These are phyloP conservation scores for Gnetum montanum DNA, from an alignment of 75 land plant species.

Conservation along the genomic window DNA sequence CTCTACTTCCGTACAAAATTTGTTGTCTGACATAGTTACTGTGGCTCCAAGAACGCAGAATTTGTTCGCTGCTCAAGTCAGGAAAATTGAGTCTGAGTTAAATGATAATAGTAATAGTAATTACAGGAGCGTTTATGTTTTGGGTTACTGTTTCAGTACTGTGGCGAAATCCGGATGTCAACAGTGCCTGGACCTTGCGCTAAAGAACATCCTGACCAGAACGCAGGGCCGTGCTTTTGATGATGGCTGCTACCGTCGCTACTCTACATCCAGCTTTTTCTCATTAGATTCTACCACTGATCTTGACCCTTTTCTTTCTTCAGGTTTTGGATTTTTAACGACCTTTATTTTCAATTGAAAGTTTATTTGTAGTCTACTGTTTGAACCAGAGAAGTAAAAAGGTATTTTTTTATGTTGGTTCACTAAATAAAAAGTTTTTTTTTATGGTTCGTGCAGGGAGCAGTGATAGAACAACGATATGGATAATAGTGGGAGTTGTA, in stretches of 20 bases:
- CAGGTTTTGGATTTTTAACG: slow-evolving; percentile 1
- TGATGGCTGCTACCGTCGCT: slow-evolving; percentile 28
- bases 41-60: slow-evolving; percentile 15
- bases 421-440: background rate
- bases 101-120: no score
- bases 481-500: slow-evolving; percentile 13
- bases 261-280: slow-evolving; percentile 15
- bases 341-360: background rate
- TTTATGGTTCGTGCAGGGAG: background rate
- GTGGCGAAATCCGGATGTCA: slow-evolving; percentile 6
- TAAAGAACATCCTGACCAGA: slow-evolving; percentile 7
- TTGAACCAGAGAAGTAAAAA: background rate
- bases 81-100: no score
- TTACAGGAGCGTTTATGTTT: slow-evolving; percentile 13
- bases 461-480: background rate
- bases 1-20: background rate
- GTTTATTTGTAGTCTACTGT: background rate
- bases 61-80: slow-evolving; percentile 12
- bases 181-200: slow-evolving; percentile 18
- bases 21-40: slow-evolving; percentile 7
- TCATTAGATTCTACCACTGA: slow-evolving; percentile 11
- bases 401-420: background rate
- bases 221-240: slow-evolving; percentile 20
- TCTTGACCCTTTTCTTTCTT: slow-evolving; percentile 5
- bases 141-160: slow-evolving; percentile 18